Percentiles rank a stretch among this genome's conserved stretches.
Conservation (phyloP, 2,329 filamentous ascomycete species). For the Colletotrichum tamarilloi region DNA sequence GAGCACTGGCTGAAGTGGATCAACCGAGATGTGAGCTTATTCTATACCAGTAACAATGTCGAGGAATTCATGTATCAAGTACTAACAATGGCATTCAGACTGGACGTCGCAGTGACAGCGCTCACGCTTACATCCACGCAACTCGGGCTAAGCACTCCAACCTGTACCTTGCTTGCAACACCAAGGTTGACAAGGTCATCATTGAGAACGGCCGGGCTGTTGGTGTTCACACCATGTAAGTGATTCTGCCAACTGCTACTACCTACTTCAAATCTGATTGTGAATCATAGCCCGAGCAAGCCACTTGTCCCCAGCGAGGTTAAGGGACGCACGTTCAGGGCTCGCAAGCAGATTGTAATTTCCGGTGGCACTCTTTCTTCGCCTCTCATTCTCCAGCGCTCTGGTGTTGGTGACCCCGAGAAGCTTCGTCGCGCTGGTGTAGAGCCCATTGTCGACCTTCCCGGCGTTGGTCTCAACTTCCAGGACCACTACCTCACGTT, state of each 20-base stretch:
- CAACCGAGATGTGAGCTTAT: slow-evolving; percentile 67
- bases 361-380: slow-evolving; percentile 79
- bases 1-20: slow-evolving; percentile 92
- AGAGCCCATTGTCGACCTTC: slow-evolving; percentile 76
- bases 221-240: slow-evolving; percentile 73
- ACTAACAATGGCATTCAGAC: slow-evolving; percentile 50
- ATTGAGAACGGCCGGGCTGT: slow-evolving; percentile 79
- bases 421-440: slow-evolving; percentile 77
- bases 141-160: slow-evolving; percentile 78
- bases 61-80: not conserved
- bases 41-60: not conserved
- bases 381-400: slow-evolving; percentile 79
- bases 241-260: slow-evolving; percentile 40
- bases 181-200: slow-evolving; percentile 81
- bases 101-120: slow-evolving; percentile 80
- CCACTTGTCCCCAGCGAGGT: slow-evolving; percentile 67
- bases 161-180: slow-evolving; percentile 78
- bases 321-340: slow-evolving; percentile 67
- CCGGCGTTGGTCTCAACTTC: slow-evolving; percentile 81
- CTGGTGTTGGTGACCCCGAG: slow-evolving; percentile 78
- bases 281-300: slow-evolving; percentile 64
- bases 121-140: slow-evolving; percentile 82
- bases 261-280: slow-evolving; percentile 26
- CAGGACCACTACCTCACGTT: slow-evolving; percentile 82
- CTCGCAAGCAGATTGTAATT: slow-evolving; percentile 80